A percentile compares a stretch with the other conserved stretches of the same genome.
phyloP scores from a whole-genome alignment of 1,284 basidiomycete genomes.

The Irpex lacteus region DNA sequence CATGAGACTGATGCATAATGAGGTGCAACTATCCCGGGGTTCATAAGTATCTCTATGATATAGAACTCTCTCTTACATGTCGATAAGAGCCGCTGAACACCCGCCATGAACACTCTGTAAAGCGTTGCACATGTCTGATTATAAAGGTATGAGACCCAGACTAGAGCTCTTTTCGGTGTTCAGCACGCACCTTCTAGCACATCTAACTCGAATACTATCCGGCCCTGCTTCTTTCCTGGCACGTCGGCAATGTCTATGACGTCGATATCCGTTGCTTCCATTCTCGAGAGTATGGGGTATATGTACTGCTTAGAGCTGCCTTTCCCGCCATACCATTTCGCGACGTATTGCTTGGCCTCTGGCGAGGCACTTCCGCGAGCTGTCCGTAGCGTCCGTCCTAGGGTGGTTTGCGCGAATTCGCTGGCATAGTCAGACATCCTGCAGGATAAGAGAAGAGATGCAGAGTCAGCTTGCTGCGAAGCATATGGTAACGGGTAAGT shows the following conservation, averaged over 20 bases:
- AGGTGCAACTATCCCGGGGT: conserved; percentile 4
- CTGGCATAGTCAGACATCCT: neutral
- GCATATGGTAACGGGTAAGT: neutral
- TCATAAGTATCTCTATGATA: neutral
- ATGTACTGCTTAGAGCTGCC: neutral
- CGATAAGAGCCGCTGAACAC: conserved; percentile 48
- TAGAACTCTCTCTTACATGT: conserved; percentile 35
- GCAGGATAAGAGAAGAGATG: neutral
- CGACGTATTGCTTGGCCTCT: neutral
- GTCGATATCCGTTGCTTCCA: conserved; percentile 15
- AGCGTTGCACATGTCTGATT: conserved; percentile 49
- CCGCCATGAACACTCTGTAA: conserved; percentile 50
- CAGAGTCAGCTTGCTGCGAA: neutral
- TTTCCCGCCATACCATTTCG: neutral
- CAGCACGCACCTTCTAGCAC: conserved; percentile 16
- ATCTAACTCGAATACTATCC: conserved; percentile 18
- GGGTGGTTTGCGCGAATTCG: neutral
- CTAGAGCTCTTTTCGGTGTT: neutral
- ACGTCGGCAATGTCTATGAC: conserved; percentile 16
- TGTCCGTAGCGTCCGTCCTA: neutral
- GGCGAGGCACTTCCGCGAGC: neutral
- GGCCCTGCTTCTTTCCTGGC: conserved; percentile 16
- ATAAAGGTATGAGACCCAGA: neutral
- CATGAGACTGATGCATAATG: conserved; percentile 4
- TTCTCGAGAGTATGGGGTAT: conserved; percentile 1